phyloP scores from a whole-genome alignment of 2,329 filamentous ascomycete genomes.

The Aspergillus sclerotialis region DNA sequence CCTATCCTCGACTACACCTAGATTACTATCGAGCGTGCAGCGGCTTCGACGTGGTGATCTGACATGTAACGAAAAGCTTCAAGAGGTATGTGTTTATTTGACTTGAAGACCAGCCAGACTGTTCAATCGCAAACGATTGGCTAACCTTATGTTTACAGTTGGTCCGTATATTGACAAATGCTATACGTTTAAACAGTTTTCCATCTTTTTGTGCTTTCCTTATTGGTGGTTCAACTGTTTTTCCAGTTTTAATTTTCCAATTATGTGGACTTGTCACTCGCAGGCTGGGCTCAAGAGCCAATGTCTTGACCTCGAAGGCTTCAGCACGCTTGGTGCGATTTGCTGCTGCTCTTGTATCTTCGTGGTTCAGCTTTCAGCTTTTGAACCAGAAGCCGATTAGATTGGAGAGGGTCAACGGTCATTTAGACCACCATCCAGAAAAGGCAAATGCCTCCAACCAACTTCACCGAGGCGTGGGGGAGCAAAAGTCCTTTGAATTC shows the following conservation, averaged over 20 bases:
- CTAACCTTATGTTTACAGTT: constrained; percentile 28
- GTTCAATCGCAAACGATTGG: constrained; percentile 1
- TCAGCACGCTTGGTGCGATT: constrained; percentile 31
- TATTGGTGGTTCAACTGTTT: constrained; percentile 45
- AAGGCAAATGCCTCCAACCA: constrained; percentile 4
- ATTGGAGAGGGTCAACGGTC: constrained; percentile 8
- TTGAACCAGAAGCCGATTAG: constrained; percentile 35
- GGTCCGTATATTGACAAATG: constrained; percentile 28
- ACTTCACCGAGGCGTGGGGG: constrained; percentile 4
- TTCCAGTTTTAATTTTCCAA: constrained; percentile 28
- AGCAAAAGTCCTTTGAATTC: constrained; percentile 25
- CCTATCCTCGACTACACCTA: constrained; percentile 41
- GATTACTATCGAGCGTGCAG: constrained; percentile 34
- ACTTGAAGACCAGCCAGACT: not conserved
- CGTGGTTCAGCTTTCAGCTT: constrained; percentile 43
- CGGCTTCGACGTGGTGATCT: constrained; percentile 26
- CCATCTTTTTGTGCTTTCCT: constrained; percentile 47
- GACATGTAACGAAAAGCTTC: constrained; percentile 24
- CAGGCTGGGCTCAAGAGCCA: constrained; percentile 11
- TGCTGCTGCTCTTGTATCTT: constrained; percentile 40
- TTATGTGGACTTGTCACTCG: constrained; percentile 18
- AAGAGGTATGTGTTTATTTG: constrained; percentile 26
- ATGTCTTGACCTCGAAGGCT: constrained; percentile 10
- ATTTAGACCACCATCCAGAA: constrained; percentile 4
- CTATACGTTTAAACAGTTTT: constrained; percentile 42